Percentiles rank a stretch among this genome's conserved stretches.
phyloP scores from a whole-genome alignment of 257 asterid species.

The Leptodermis oblonga region DNA sequence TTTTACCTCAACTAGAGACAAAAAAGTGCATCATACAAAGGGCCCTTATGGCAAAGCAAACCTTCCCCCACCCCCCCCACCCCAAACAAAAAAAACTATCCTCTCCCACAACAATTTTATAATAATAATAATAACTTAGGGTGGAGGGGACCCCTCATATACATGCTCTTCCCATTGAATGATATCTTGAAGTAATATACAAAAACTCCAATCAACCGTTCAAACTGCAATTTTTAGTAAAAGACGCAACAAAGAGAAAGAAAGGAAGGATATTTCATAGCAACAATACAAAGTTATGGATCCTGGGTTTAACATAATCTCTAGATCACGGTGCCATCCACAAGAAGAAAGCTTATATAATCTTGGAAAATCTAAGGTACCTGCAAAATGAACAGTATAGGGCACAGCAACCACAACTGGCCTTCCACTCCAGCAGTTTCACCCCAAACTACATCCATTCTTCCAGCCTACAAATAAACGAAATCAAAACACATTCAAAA shows the following conservation, averaged over 20 bases:
- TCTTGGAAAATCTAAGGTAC: conserved; percentile 23
- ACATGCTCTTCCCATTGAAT: not conserved
- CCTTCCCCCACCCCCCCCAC: too few species aligned
- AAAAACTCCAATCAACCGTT: not conserved
- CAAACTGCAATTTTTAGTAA: not conserved
- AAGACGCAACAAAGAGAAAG: not conserved
- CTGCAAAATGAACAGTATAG: conserved; percentile 77
- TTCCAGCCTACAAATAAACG: conserved; percentile 60
- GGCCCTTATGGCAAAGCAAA: not conserved
- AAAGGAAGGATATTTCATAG: not conserved
- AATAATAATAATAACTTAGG: not conserved
- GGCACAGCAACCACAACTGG: conserved; percentile 69
- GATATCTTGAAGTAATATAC: not conserved
- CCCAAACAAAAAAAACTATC: too few species aligned
- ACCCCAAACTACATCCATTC: conserved; percentile 99
- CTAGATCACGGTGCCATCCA: not conserved
- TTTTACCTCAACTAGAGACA: not conserved
- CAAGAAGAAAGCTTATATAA: not conserved
- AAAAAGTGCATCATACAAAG: not conserved
- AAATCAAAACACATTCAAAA: conserved; percentile 3
- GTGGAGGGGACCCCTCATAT: too few species aligned
- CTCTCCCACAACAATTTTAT: not conserved
- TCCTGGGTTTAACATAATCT: not conserved
- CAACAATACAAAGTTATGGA: not conserved
- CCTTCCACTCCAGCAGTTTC: conserved; percentile 98